Evolutionary conservation across 805 yeast genomes (phyloP).

Genomic region (Candida parachauliodes): DNA sequence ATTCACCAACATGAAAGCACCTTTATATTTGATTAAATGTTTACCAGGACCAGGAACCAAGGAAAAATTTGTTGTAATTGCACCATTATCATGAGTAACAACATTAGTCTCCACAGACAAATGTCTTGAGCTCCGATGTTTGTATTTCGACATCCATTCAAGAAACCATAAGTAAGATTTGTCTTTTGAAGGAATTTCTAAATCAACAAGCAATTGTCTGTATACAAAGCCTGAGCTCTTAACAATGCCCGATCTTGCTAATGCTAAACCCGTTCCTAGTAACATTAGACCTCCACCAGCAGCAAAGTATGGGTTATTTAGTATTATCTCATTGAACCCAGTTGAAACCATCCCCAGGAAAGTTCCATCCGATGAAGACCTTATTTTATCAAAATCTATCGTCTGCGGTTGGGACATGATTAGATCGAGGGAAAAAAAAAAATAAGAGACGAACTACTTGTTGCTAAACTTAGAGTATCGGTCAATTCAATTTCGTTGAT

Average conservation of each 20-base stretch:
- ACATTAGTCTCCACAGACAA: constrained; percentile 84
- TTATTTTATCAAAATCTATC: constrained; percentile 36
- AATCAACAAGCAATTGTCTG: constrained; percentile 81
- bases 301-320: constrained; percentile 89
- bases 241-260: constrained; percentile 66
- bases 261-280: constrained; percentile 83
- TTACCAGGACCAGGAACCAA: constrained; percentile 98
- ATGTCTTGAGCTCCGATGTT: constrained; percentile 74
- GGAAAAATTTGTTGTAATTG: constrained; percentile 80
- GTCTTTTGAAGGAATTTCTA: constrained; percentile 91
- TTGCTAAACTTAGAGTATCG: background rate
- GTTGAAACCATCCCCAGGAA: constrained; percentile 27
- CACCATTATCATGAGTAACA: constrained; percentile 88
- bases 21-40: constrained; percentile 79
- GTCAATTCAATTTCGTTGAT: background rate
- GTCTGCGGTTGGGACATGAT: constrained; percentile 10
- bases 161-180: constrained; percentile 92
- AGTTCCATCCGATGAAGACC: constrained; percentile 35
- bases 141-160: constrained; percentile 91
- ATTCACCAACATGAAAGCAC: constrained; percentile 83
- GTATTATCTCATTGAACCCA: constrained; percentile 52
- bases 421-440: constrained; percentile 1
- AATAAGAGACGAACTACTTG: background rate
- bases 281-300: constrained; percentile 98
- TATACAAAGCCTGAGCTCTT: constrained; percentile 66